Evolutionary conservation across 306 rosid species (phyloP).

Genomic region (Cucurbita maxima): DNA sequence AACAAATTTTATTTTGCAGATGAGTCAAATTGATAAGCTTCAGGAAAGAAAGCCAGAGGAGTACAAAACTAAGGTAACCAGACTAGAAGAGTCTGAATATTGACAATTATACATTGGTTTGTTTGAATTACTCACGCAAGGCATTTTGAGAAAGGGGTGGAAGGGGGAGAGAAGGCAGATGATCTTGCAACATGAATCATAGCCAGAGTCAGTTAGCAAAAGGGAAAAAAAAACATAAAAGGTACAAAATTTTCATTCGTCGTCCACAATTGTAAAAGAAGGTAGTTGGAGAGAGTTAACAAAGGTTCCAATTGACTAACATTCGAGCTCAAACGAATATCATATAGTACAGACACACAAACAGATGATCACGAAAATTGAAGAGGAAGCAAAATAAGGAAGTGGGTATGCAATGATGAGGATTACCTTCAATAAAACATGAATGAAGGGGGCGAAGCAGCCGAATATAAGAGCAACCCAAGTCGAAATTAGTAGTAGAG

Average conservation of each 20-base stretch:
- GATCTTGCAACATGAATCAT: neutral
- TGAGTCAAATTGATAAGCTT: neutral
- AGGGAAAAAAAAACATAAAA: neutral
- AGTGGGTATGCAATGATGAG: neutral
- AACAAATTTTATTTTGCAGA: neutral
- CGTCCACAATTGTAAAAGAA: neutral
- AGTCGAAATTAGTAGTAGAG: neutral
- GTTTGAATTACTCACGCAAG: neutral
- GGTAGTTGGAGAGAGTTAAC: neutral
- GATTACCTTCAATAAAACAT: slow-evolving; percentile 1
- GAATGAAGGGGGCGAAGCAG: neutral
- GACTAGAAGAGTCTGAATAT: neutral
- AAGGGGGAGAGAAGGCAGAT: neutral
- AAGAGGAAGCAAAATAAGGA: neutral
- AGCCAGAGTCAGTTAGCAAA: neutral
- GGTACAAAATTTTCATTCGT: neutral
- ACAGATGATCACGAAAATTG: neutral
- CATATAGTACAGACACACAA: neutral
- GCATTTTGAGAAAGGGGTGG: neutral
- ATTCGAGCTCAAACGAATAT: neutral
- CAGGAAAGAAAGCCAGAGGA: neutral
- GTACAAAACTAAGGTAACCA: neutral
- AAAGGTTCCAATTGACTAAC: neutral
- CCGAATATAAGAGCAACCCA: neutral
- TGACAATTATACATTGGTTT: neutral